Percentiles rank a stretch among this genome's conserved stretches.
Conservation (phyloP, 352 stramenopile genomes). For the Globisporangium alternatum region DNA sequence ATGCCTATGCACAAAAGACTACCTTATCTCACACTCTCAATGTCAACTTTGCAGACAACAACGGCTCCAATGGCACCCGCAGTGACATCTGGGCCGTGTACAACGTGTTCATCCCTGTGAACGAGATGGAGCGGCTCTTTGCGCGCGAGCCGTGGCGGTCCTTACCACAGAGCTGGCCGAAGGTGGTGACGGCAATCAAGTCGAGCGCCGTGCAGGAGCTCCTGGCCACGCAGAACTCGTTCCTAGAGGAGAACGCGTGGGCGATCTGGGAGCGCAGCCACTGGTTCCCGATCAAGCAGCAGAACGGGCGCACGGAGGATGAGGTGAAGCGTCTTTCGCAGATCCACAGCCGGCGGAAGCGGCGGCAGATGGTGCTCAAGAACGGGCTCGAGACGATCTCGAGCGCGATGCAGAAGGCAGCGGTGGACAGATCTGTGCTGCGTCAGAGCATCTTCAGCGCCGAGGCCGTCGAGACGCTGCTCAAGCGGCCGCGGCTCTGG, state of each 20-base stretch:
- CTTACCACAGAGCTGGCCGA: slow-evolving; percentile 21
- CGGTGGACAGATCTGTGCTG: slow-evolving; percentile 25
- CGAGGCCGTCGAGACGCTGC: slow-evolving; percentile 26
- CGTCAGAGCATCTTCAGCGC: slow-evolving; percentile 39
- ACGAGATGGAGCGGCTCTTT: slow-evolving; percentile 19
- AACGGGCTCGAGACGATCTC: slow-evolving; percentile 28
- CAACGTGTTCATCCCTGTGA: slow-evolving; percentile 22
- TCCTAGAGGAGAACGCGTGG: slow-evolving; percentile 30
- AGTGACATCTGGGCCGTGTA: slow-evolving; percentile 14
- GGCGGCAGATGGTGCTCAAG: slow-evolving; percentile 36
- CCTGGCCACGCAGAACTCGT: slow-evolving; percentile 25
- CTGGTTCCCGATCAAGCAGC: slow-evolving; percentile 52
- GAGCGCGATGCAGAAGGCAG: slow-evolving; percentile 18
- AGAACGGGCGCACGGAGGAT: slow-evolving; percentile 28
- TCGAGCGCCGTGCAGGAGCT: slow-evolving; percentile 20
- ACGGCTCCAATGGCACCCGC: not conserved
- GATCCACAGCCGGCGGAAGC: slow-evolving; percentile 41
- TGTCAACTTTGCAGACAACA: slow-evolving; percentile 1
- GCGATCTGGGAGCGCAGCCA: slow-evolving; percentile 48
- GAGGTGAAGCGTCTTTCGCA: slow-evolving; percentile 28
- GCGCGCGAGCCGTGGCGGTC: slow-evolving; percentile 15
- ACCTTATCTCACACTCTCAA: not conserved
- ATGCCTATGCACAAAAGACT: not conserved
- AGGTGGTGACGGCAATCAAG: slow-evolving; percentile 21
- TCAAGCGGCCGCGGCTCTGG: slow-evolving; percentile 39